Base-by-base conservation (phyloP, 1,284 basidiomycete species). In the Cryptococcus amylolentus region DNA sequence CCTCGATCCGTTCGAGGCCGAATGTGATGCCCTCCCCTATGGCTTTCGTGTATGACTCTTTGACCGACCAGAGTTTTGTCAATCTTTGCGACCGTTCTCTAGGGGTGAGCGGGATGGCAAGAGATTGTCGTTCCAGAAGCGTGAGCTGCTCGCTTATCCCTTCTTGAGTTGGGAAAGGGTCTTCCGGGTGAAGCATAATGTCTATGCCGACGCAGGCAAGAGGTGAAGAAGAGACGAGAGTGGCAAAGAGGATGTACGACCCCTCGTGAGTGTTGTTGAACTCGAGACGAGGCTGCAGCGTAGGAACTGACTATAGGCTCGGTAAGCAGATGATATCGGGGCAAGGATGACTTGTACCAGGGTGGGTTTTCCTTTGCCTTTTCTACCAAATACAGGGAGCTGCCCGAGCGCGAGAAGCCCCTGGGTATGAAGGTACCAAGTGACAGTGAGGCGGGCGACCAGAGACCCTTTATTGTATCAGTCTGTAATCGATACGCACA, bases 191-290 rank as follows among this genome's bases (percentile, higher is more conserved):
- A 3, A 60, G 55, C 71, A 73, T 73, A 0, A 76, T 59, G 41
- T 76, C 73, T 12, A 76, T 71, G 1, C 73, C 73, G 13, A 74
- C 45, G 18, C 55, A 57, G 4, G 51, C 42, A 13, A 54, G 23
- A 37, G 55, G 49, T 9, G 55, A 54, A 27, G 38, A 14, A 4
- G 55, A 55, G 14, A 42, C 46, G 13, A 61, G 35, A 23, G 50
- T 37, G n/a, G 55, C 26, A 37, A 51, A 52, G 3, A 76, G 45
- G 35, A 76, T 67, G 48, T 64, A 73, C 10, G 47, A 41, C 0
- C 68, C 67, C 51, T 76, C 73, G 44, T 76, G 75, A 3, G 71
- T 70, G 38, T 65, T 69, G 55, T 75, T 76, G 55, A 70, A 75
- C 38, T 67, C 71, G 9, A 75, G 26, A 2, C 64, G 57, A 12